Evolutionary conservation across 2,329 filamentous ascomycete genomes (phyloP), one percentile per base, ranked within the genome.

Genomic region (Ophioceras dolichostomum): DNA sequence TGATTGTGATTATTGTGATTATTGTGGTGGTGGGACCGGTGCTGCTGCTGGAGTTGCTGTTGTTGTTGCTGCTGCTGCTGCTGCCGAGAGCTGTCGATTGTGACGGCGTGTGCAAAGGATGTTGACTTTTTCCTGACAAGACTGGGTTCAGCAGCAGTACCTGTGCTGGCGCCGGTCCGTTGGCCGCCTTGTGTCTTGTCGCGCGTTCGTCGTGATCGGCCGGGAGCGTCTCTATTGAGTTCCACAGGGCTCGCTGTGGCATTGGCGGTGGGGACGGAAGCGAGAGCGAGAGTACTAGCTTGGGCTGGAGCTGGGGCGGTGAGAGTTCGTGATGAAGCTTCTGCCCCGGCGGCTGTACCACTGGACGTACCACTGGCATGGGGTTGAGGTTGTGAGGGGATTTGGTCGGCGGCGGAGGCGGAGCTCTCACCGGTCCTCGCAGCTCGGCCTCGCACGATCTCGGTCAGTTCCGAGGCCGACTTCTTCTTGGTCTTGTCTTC

Each of bases 401-500:
- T n/a, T n/a, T n/a, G n/a, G n/a, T n/a, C n/a, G n/a, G n/a, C n/a
- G n/a, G n/a, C n/a, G n/a, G n/a, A n/a, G n/a, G n/a, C n/a, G n/a
- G n/a, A n/a, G 22, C 8, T 8, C 12, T 26, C 22, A 7, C 22
- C 22, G 4, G 34, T 14, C 6, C 26, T 24, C 18, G 29, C 49
- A 12, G 61, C 58, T 37, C 70, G 63, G 19, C 67, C 71, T 29
- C 66, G 69, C 26, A 73, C 63, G 38, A 71, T 65, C 6, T 69
- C 67, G 0, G 68, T 65, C 19, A 78, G 58, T 39, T 74, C 70
- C 2, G 67, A 60, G 1, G 73, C 74, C 1, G 72, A 63, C 49
- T 70, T 76, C 53, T 73, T 76, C 45, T 67, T 72, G n/a, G 65
- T 60, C 45, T 65, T 69, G 30, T 76, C 74, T 26, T 77, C 74